Conservation (phyloP, 192 early-diverging fungal genomes). For the Phycomyces blakesleeanus region DNA sequence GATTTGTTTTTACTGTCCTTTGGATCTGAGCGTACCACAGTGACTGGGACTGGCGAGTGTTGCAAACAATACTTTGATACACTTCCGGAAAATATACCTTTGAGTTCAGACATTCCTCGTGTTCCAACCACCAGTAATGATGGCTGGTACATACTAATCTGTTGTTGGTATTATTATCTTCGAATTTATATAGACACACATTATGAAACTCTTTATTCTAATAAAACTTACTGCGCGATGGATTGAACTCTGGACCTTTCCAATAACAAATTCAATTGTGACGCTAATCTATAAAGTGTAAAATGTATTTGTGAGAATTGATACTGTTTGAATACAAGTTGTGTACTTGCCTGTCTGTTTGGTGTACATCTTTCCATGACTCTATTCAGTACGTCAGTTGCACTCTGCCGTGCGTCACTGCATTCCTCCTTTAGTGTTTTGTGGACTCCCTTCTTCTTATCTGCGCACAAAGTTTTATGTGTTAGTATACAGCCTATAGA, state of each 20-base stretch:
- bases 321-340: no score
- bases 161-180: no score
- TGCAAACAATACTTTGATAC: constrained; percentile 62
- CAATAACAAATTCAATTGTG: constrained; percentile 44
- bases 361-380: constrained; percentile 14
- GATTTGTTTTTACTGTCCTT: no score
- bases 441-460: neutral
- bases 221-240: constrained; percentile 45
- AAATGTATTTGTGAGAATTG: no score
- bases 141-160: constrained; percentile 56
- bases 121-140: constrained; percentile 65
- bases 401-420: constrained; percentile 26
- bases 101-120: constrained; percentile 55
- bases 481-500: neutral
- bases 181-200: no score
- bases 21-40: constrained; percentile 50
- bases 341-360: constrained; percentile 12
- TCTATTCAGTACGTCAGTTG: constrained; percentile 24
- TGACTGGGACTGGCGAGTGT: constrained; percentile 59
- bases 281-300: constrained; percentile 44
- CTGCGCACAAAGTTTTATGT: neutral
- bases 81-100: constrained; percentile 62
- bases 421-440: constrained; percentile 6
- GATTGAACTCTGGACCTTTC: constrained; percentile 45
- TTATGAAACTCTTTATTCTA: no score